Evolutionary conservation across 257 asterid genomes (phyloP).

Genomic region (Voacanga thouarsii): DNA sequence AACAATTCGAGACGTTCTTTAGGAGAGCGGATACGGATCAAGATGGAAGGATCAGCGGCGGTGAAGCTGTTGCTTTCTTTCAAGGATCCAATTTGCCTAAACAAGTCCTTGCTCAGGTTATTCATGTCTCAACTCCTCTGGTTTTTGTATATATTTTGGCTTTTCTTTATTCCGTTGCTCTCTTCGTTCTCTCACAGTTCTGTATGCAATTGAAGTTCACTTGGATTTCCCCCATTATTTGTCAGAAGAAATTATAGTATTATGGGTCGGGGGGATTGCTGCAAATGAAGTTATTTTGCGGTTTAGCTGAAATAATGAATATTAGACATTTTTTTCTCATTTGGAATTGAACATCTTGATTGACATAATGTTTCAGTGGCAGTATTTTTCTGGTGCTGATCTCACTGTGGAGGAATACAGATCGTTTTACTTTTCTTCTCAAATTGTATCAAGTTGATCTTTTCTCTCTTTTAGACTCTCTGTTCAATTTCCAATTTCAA

Average conservation of each 20-base stretch:
- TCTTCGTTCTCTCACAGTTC: background rate
- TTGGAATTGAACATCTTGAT: background rate
- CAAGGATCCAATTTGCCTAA: constrained; percentile 81
- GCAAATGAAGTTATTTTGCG: background rate
- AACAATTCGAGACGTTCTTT: constrained; percentile 79
- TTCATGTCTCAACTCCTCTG: background rate
- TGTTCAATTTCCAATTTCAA: background rate
- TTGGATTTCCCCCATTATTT: background rate
- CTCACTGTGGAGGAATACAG: background rate
- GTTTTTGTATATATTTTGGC: background rate
- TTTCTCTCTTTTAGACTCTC: background rate
- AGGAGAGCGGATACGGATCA: constrained; percentile 92
- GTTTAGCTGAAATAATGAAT: background rate
- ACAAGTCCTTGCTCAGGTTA: constrained; percentile 82
- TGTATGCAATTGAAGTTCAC: background rate
- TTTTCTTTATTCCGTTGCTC: background rate
- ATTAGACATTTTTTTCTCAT: background rate
- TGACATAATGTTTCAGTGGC: background rate
- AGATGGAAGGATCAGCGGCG: constrained; percentile 90
- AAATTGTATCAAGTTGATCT: background rate
- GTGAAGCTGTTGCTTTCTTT: constrained; percentile 78
- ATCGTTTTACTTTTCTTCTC: background rate
- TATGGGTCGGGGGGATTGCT: background rate
- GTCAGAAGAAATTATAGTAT: background rate
- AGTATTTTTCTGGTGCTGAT: constrained; percentile 1